Percentiles rank a stretch among this genome's conserved stretches.
These are phyloP conservation scores for Pythium periplocum DNA, from an alignment of 352 stramenopile species.

Conservation along the genomic window DNA sequence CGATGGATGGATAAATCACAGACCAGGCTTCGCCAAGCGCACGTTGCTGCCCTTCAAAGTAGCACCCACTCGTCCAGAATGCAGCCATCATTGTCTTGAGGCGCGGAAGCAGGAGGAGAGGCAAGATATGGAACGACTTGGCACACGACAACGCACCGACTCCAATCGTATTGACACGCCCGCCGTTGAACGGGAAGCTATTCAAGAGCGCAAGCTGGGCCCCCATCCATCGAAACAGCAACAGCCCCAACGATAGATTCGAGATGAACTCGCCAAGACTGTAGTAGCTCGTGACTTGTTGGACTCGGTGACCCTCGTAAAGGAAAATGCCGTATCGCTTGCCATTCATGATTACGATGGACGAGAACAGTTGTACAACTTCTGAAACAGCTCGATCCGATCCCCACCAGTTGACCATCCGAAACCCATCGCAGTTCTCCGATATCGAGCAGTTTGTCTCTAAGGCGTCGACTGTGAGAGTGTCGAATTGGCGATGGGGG, in stretches of 20 bases:
- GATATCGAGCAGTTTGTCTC: constrained; percentile 6
- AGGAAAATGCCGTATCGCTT: constrained; percentile 23
- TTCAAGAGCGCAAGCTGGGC: constrained; percentile 7
- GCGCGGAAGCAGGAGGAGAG: constrained; percentile 13
- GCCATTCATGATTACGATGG: constrained; percentile 18
- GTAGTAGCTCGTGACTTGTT: constrained; percentile 21
- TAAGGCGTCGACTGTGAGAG: background rate
- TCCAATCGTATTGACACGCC: constrained; percentile 3
- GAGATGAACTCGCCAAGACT: constrained; percentile 29
- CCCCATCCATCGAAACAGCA: constrained; percentile 31
- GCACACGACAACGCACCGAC: constrained; percentile 19
- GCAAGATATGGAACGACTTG: constrained; percentile 13
- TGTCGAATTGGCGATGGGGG: constrained; percentile 17
- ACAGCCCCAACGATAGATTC: constrained; percentile 20
- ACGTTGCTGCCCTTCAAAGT: constrained; percentile 20
- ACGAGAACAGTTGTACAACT: background rate
- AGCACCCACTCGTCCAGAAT: constrained; percentile 18
- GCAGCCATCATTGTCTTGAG: constrained; percentile 15
- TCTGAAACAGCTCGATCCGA: background rate
- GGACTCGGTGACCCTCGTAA: constrained; percentile 6
- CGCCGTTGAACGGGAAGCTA: too few species aligned
- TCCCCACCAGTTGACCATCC: constrained; percentile 11
- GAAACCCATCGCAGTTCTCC: constrained; percentile 7
- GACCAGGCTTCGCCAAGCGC: constrained; percentile 21
- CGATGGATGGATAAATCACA: constrained; percentile 21